These are phyloP conservation scores for Aureobasidium uvarum DNA, from an alignment of 2,329 filamentous ascomycete genomes.

Conservation along the genomic window DNA sequence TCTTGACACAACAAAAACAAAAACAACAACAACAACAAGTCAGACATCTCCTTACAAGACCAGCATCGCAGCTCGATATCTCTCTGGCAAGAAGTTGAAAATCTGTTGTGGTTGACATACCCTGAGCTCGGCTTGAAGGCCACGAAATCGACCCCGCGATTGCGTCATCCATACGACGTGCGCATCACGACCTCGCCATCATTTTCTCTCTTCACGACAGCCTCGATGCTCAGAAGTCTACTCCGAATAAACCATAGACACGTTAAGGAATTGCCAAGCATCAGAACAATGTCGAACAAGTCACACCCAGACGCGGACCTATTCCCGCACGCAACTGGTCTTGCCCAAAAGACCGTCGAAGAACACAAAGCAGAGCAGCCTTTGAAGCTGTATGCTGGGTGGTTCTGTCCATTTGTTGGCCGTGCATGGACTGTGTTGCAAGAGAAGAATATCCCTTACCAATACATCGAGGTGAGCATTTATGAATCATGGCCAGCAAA, in stretches of 20 bases:
- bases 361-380: constrained; percentile 36
- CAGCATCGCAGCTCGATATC: neutral
- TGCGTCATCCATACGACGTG: constrained; percentile 21
- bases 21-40: no score
- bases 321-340: constrained; percentile 47
- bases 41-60: neutral
- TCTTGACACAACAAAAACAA: neutral
- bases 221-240: neutral
- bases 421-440: constrained; percentile 69
- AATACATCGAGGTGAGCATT: constrained; percentile 41
- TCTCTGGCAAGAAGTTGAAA: no score
- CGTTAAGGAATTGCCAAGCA: neutral
- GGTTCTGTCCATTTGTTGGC: constrained; percentile 62
- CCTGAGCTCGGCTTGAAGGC: neutral
- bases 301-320: constrained; percentile 46
- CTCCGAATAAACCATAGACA: neutral
- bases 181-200: neutral
- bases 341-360: constrained; percentile 42
- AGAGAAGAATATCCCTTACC: constrained; percentile 70
- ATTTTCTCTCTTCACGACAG: neutral
- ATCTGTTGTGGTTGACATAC: neutral
- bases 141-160: constrained; percentile 13
- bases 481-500: constrained; percentile 39
- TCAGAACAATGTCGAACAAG: constrained; percentile 18
- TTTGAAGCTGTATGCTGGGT: constrained; percentile 39